Base-by-base conservation (phyloP, 257 asterid genomes). In the Petrea volubilis region DNA sequence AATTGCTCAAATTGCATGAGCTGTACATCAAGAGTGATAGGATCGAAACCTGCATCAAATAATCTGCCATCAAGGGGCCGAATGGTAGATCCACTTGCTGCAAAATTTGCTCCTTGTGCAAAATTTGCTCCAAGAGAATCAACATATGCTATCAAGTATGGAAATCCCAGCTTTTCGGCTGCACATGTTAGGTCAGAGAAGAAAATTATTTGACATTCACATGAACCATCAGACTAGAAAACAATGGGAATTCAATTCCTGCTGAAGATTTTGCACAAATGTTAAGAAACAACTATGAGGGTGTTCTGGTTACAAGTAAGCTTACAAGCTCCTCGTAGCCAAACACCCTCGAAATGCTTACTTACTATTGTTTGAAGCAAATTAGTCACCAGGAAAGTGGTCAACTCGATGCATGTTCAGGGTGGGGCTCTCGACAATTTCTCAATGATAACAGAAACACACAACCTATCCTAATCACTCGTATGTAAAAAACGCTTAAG, bases 91-190 rank as follows among this genome's bases (percentile, higher is more conserved):
- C 82, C 82, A 34, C 55, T 36, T 11, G 69, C 68, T 5, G 82
- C 73, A 63, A 68, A 62, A 62, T 67, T 68, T 46, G 78, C 82
- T 15, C 82, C 82, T 15, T 67, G 76, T 10, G 17, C 20, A 25
- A 72, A 78, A 52, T 72, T 59, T 29, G 70, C 23, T 17, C 66
- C 72, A 43, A 78, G 13, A 6, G 75, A 78, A 56, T 78, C 78
- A 41, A 78, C 50, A 72, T 72, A 78, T 21, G 82, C 78, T 43
- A 15, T 20, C 75, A 78, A 43, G 52, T 67, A 53, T 15, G 72
- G 72, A 21, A 78, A 31, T 25, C 51, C 64, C 55, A 72, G 71
- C 33, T 72, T 31, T 33, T 67, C 72, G 24, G 82, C 82, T 78
- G 78, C 76, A 60, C 9, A 64, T 6, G 15, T 24, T 8, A 38